Evolutionary conservation across 192 early-diverging fungal genomes (phyloP), one percentile per base, ranked within the genome.

Genomic region (Funneliformis mosseae): DNA sequence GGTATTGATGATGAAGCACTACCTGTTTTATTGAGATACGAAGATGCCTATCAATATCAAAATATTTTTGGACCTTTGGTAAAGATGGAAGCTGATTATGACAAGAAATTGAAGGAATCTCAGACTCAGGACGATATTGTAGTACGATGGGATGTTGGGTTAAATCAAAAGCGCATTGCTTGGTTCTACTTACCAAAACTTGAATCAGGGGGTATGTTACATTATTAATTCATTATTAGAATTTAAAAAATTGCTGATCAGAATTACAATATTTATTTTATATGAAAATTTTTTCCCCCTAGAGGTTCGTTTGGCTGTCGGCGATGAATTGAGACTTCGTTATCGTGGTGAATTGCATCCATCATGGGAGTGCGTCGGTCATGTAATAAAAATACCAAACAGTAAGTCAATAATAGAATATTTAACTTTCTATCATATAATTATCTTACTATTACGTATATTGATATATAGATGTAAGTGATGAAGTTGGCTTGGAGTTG

Each of bases 11-110:
- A 95, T 62, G 96, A 97, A 55, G 92, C 95, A 48, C 88, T 93
- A 76, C 93, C 93, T 38, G 96, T 98, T 12, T 81, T 93, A 60
- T 85, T 98, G 70, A 88, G 93, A 84, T 97, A 97, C 68, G 96
- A 99, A 67, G 97, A 99, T 86, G 97, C 97, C 2, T 97, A 97
- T 84, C 95, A 97, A 83, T 99, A 99, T 85, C 97, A 96, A 82
- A 97, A 93, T 82, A 96, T 96, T 33, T 96, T 99, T 87, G 96
- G 93, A 0, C 96, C 97, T 8, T 85, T 99, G 50, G 95, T 99
- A 23, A 95, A 96, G 75, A 90, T 97, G 88, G 98, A 99, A 77
- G 96, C 95, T 42, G 96, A 97, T 76, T 93, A 97, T 83, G 95
- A 97, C 81, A 89, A 94, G 67, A 89, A 92, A 78, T 83, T 95